These are phyloP conservation scores for Diaporthe vexans DNA, from an alignment of 2,329 filamentous ascomycete species.

Conservation along the genomic window DNA sequence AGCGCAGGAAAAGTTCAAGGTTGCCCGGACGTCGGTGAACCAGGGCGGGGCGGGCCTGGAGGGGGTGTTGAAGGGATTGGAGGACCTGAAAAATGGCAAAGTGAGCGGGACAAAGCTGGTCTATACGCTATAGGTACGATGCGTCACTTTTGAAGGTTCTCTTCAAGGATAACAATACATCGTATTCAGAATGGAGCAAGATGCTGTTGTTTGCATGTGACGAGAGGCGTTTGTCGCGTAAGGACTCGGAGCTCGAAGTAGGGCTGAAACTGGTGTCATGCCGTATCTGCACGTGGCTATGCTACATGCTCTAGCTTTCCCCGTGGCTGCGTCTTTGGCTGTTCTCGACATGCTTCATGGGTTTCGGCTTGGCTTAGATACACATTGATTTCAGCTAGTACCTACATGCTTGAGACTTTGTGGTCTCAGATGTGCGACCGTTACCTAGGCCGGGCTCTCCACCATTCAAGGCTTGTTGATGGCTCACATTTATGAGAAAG, in stretches of 20 bases:
- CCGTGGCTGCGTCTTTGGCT: too few relatives aligned
- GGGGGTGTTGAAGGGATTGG: constrained; percentile 50
- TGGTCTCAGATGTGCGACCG: neutral
- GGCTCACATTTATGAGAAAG: too few relatives aligned
- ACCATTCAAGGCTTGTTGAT: too few relatives aligned
- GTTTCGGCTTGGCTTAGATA: neutral
- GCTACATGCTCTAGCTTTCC: too few relatives aligned
- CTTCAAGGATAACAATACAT: too few relatives aligned
- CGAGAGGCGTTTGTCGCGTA: neutral
- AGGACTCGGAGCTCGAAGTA: too few relatives aligned
- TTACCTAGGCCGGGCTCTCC: too few relatives aligned
- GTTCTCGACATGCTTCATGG: neutral
- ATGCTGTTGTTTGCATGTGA: neutral
- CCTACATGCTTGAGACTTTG: neutral
- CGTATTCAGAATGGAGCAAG: neutral
- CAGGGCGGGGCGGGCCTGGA: constrained; percentile 49
- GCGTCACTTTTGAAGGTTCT: neutral
- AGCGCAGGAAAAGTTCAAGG: constrained; percentile 52
- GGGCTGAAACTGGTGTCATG: neutral
- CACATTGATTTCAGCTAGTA: neutral
- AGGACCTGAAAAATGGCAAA: constrained; percentile 49
- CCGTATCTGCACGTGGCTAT: neutral
- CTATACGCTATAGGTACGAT: constrained; percentile 47
- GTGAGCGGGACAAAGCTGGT: constrained; percentile 58
- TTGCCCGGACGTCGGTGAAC: constrained; percentile 48